phyloP scores from a whole-genome alignment of 257 asterid genomes.

The Nicotiana obtusifolia region DNA sequence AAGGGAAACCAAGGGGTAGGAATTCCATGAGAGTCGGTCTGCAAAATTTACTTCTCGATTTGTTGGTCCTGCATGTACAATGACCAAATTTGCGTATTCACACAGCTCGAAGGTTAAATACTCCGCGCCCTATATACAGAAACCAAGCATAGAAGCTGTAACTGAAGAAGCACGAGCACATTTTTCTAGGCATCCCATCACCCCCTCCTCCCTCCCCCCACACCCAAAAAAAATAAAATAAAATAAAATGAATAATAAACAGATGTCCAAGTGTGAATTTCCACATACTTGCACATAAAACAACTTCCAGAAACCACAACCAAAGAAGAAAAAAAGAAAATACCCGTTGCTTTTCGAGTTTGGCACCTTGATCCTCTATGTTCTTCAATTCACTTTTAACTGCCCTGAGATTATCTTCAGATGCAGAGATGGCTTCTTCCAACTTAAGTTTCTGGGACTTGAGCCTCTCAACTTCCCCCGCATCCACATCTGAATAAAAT shows the following conservation, averaged over 20 bases:
- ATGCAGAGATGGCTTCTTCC: constrained; percentile 31
- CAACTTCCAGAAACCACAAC: background rate
- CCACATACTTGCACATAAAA: background rate
- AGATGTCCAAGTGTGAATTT: background rate
- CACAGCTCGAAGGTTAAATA: background rate
- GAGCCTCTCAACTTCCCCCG: constrained; percentile 53
- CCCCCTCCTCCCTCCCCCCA: background rate
- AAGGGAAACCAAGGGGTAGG: background rate
- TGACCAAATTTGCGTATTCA: background rate
- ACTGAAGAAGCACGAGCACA: background rate
- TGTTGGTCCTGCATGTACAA: background rate
- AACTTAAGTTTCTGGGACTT: constrained; percentile 36
- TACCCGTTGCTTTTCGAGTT: constrained; percentile 61
- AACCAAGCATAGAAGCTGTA: background rate
- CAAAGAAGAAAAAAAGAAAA: background rate
- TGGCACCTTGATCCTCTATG: constrained; percentile 68
- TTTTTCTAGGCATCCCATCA: background rate
- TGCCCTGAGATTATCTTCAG: constrained; percentile 36
- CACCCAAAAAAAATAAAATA: background rate
- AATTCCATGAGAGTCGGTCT: background rate
- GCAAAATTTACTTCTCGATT: background rate
- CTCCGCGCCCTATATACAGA: background rate
- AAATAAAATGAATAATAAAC: background rate
- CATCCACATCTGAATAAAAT: constrained; percentile 51
- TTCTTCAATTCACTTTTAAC: constrained; percentile 50